Percentiles rank a stretch among this genome's conserved stretches.
phyloP scores from a whole-genome alignment of 352 stramenopile genomes.

The Elongisporangium prolatum region DNA sequence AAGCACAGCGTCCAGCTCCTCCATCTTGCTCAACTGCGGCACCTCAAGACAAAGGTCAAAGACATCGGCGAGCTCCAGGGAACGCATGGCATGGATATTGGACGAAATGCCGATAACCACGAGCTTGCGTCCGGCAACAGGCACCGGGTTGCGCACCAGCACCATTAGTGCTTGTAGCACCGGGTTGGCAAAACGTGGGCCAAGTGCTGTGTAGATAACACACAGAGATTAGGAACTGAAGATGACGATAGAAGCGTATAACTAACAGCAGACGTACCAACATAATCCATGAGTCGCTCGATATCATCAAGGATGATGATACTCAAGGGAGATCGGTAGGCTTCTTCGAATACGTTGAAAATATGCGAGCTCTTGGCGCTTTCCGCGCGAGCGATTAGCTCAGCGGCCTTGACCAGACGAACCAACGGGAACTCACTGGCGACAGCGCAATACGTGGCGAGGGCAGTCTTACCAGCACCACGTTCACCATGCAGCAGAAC shows the following conservation, averaged over 20 bases:
- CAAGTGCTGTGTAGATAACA: slow-evolving; percentile 51
- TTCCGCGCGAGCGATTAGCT: slow-evolving; percentile 96
- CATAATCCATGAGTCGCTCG: slow-evolving; percentile 98
- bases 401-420: slow-evolving; percentile 96
- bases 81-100: slow-evolving; percentile 88
- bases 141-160: slow-evolving; percentile 96
- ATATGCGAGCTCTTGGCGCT: slow-evolving; percentile 93
- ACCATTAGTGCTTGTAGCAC: slow-evolving; percentile 99
- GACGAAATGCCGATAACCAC: slow-evolving; percentile 96
- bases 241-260: background rate
- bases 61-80: slow-evolving; percentile 91
- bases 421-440: slow-evolving; percentile 97
- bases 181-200: slow-evolving; percentile 97
- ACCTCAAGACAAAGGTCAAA: slow-evolving; percentile 94
- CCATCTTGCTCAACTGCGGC: slow-evolving; percentile 86
- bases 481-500: slow-evolving; percentile 94
- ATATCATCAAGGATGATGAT: slow-evolving; percentile 99
- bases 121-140: slow-evolving; percentile 91
- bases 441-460: slow-evolving; percentile 96
- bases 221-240: slow-evolving; percentile 4
- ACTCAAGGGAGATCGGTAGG: slow-evolving; percentile 96
- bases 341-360: slow-evolving; percentile 95
- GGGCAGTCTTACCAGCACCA: slow-evolving; percentile 95
- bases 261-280: slow-evolving; percentile 39
- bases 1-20: slow-evolving; percentile 87